Conservation (phyloP, 2,329 filamentous ascomycete genomes). For the Macrophomina pseudophaseolina region DNA sequence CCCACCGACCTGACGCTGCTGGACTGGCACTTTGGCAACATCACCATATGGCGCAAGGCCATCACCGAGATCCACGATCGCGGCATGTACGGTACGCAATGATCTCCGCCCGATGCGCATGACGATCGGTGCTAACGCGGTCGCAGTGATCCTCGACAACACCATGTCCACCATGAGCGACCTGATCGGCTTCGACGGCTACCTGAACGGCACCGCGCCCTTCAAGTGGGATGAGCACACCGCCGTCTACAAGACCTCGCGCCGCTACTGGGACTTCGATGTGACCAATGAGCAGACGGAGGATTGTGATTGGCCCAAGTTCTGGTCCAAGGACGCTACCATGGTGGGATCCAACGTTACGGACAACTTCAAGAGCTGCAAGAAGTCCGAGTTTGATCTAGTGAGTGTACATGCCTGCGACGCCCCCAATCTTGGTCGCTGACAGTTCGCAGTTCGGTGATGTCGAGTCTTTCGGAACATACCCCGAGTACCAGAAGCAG, state of each 20-base stretch:
- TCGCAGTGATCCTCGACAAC: constrained; percentile 64
- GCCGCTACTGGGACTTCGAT: constrained; percentile 64
- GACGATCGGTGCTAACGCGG: constrained; percentile 13
- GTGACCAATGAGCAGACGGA: constrained; percentile 55
- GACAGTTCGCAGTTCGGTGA: constrained; percentile 60
- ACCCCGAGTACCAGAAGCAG: constrained; percentile 64
- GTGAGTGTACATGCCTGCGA: constrained; percentile 22
- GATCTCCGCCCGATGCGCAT: constrained; percentile 13
- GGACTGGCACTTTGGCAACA: constrained; percentile 66
- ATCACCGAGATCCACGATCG: constrained; percentile 65
- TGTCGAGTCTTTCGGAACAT: constrained; percentile 48
- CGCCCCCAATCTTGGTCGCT: constrained; percentile 7
- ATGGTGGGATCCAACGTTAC: constrained; percentile 19
- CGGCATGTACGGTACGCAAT: constrained; percentile 61
- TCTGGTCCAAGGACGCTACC: constrained; percentile 62
- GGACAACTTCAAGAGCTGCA: constrained; percentile 49
- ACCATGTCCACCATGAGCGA: constrained; percentile 70
- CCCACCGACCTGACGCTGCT: constrained; percentile 67
- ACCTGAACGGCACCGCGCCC: constrained; percentile 61
- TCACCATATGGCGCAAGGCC: constrained; percentile 62
- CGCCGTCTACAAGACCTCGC: constrained; percentile 60
- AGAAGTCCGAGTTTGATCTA: constrained; percentile 66
- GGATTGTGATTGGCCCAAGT: constrained; percentile 63
- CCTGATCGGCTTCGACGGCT: constrained; percentile 66
- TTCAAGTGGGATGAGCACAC: constrained; percentile 58